Evolutionary conservation across 2,329 filamentous ascomycete genomes (phyloP).

Genomic region (Penicillium sp.): DNA sequence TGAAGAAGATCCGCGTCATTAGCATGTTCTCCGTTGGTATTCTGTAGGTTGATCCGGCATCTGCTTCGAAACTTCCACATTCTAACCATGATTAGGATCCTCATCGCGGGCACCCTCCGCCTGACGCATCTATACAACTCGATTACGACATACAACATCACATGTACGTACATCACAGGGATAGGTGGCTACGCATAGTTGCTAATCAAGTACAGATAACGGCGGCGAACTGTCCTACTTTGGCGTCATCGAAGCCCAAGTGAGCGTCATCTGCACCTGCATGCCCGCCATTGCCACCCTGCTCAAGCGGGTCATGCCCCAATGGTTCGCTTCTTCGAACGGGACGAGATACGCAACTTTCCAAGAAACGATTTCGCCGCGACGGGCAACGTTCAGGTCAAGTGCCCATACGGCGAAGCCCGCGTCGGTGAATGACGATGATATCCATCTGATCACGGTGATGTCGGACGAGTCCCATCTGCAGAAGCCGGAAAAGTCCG

Average conservation of each 20-base stretch:
- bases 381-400: neutral
- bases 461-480: neutral
- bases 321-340: constrained; percentile 7
- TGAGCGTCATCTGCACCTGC: constrained; percentile 17
- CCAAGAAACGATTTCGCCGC: neutral
- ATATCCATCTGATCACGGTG: neutral
- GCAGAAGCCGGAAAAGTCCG: neutral
- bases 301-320: constrained; percentile 6
- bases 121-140: constrained; percentile 14
- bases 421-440: neutral
- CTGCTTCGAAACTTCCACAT: neutral
- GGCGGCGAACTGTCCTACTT: constrained; percentile 15
- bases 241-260: constrained; percentile 14
- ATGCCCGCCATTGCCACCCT: constrained; percentile 13
- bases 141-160: constrained; percentile 17
- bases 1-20: constrained; percentile 11
- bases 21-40: constrained; percentile 14
- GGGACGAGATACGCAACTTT: neutral
- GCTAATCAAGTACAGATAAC: constrained; percentile 3
- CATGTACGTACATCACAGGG: neutral
- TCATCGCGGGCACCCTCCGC: constrained; percentile 12
- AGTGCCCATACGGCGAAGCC: neutral
- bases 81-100: neutral
- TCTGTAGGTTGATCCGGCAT: neutral
- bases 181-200: neutral